These are phyloP conservation scores for Paraphaeosphaeria sporulosa DNA, from an alignment of 2,329 filamentous ascomycete genomes.

Conservation along the genomic window DNA sequence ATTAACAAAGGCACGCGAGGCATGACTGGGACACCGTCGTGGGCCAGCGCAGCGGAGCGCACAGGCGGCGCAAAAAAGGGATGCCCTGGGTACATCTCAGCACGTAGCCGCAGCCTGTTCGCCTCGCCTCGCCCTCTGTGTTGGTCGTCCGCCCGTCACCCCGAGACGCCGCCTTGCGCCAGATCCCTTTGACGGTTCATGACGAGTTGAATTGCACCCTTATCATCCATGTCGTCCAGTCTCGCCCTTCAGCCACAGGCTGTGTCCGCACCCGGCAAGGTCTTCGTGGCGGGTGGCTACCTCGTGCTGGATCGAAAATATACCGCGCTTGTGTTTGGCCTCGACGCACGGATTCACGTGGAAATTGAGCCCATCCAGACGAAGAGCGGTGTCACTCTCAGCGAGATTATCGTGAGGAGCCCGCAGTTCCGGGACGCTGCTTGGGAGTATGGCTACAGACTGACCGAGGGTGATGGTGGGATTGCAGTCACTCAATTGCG, in stretches of 20 bases:
- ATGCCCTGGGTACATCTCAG: slow-evolving; percentile 2
- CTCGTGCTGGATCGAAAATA: slow-evolving; percentile 89
- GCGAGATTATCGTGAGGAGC: slow-evolving; percentile 84
- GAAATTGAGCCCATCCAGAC: slow-evolving; percentile 64
- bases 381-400: slow-evolving; percentile 66
- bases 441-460: slow-evolving; percentile 86
- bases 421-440: slow-evolving; percentile 88
- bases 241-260: slow-evolving; percentile 37
- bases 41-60: background rate
- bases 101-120: slow-evolving; percentile 1
- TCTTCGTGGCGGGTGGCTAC: slow-evolving; percentile 92
- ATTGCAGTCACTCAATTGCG: slow-evolving; percentile 81
- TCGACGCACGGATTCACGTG: slow-evolving; percentile 70
- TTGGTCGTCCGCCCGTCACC: slow-evolving; percentile 4
- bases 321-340: slow-evolving; percentile 74
- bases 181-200: slow-evolving; percentile 8
- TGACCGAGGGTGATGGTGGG: slow-evolving; percentile 75
- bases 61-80: background rate
- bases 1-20: slow-evolving; percentile 10
- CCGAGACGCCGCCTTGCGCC: background rate
- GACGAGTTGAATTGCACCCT: slow-evolving; percentile 23
- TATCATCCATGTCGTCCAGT: slow-evolving; percentile 42
- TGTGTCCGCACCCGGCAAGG: slow-evolving; percentile 94
- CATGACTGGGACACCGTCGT: background rate
- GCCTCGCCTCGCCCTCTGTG: background rate